phyloP scores from a whole-genome alignment of 73 alveolate genomes.

The Tetrahymena malaccensis region DNA sequence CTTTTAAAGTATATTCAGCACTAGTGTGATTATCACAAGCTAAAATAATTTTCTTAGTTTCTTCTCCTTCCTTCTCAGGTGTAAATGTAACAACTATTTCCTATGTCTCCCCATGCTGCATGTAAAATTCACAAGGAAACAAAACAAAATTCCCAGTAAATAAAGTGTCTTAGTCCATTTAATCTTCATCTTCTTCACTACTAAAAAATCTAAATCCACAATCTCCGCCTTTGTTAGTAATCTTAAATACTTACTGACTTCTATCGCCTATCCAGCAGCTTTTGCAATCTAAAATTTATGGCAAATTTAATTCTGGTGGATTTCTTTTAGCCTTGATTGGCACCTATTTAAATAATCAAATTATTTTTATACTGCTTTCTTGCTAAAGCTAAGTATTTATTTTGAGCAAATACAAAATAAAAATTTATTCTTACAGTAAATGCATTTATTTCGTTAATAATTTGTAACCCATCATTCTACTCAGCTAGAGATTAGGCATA shows the following conservation, averaged over 20 bases:
- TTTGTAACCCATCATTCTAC: conserved; percentile 77
- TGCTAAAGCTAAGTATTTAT: no score
- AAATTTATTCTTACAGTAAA: conserved; percentile 14
- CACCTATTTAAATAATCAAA: conserved; percentile 13
- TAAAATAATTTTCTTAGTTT: conserved; percentile 70
- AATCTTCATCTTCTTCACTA: conserved; percentile 71
- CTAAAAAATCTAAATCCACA: conserved; percentile 90
- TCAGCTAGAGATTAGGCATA: conserved; percentile 89
- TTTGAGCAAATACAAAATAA: no score
- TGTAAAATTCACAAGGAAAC: conserved; percentile 87
- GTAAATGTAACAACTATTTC: conserved; percentile 78
- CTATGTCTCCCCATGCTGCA: conserved; percentile 86
- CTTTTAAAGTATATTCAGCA: conserved; percentile 64
- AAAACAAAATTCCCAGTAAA: conserved; percentile 83
- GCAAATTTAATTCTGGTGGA: conserved; percentile 86
- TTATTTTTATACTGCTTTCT: background rate
- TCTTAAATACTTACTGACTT: conserved; percentile 79
- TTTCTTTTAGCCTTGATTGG: conserved; percentile 92
- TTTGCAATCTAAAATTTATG: conserved; percentile 83
- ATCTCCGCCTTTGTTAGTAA: conserved; percentile 94
- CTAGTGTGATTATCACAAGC: conserved; percentile 89
- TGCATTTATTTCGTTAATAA: conserved; percentile 82
- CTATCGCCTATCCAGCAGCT: conserved; percentile 91
- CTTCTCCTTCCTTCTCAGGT: conserved; percentile 85
- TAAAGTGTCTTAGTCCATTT: conserved; percentile 47